phyloP scores from a whole-genome alignment of 176 grass and related monocot genomes.

The Rhipidocladum racemiflorum region DNA sequence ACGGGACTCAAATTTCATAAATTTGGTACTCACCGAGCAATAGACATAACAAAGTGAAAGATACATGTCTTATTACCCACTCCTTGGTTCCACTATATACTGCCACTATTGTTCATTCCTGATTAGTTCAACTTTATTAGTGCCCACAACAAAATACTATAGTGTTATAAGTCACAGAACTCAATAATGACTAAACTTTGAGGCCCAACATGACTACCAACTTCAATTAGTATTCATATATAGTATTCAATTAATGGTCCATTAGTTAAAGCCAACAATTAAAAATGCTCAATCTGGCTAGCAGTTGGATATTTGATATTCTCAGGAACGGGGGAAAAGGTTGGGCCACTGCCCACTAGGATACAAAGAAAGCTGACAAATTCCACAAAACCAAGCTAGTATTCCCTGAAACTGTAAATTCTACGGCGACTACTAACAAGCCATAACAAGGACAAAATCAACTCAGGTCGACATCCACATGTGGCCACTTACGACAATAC shows the following conservation, averaged over 20 bases:
- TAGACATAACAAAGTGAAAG: conserved; percentile 1
- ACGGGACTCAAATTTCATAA: not conserved
- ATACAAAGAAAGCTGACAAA: not conserved
- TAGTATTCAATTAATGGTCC: conserved; percentile 7
- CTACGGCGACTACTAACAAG: not conserved
- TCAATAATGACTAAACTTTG: conserved; percentile 18
- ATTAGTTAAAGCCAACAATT: not conserved
- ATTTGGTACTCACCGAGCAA: not conserved
- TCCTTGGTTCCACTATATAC: not conserved
- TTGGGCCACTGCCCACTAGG: conserved; percentile 7
- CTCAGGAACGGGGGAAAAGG: not conserved
- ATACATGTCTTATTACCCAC: not conserved
- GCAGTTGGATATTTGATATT: not conserved
- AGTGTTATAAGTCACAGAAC: not conserved
- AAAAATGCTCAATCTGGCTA: not conserved
- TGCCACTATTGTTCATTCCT: not conserved
- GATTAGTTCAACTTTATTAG: conserved; percentile 2
- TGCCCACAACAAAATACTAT: not conserved
- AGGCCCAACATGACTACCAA: not conserved
- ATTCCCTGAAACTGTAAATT: not conserved
- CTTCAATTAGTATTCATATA: not conserved
- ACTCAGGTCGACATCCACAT: conserved; percentile 2
- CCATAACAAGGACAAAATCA: conserved; percentile 11
- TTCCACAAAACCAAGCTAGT: conserved; percentile 2
- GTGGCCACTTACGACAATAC: conserved; percentile 9